Percentiles rank a stretch among this genome's conserved stretches.
Evolutionary conservation across 805 yeast species (phyloP).

Genomic region (Wickerhamomyces queroliae): DNA sequence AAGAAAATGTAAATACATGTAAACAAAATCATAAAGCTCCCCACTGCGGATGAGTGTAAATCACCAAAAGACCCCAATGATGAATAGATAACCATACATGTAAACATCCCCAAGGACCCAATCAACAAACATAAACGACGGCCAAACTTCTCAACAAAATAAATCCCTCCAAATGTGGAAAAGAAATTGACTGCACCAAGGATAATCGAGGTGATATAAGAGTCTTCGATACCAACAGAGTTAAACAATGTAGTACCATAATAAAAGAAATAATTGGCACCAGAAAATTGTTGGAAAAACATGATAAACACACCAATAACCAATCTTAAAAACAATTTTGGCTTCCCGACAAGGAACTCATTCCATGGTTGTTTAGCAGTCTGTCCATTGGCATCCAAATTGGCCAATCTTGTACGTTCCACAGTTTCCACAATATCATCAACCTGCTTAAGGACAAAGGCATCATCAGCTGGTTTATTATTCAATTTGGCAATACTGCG

Average conservation of each 20-base stretch:
- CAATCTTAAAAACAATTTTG: constrained; percentile 45
- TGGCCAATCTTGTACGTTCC: constrained; percentile 42
- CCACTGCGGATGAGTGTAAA: constrained; percentile 36
- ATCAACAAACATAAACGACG: constrained; percentile 43
- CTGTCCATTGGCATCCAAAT: constrained; percentile 39
- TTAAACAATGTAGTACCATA: constrained; percentile 59
- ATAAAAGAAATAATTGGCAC: constrained; percentile 62
- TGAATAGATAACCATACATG: constrained; percentile 55
- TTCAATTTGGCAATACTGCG: constrained; percentile 47
- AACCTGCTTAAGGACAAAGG: constrained; percentile 42
- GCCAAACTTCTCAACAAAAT: constrained; percentile 48
- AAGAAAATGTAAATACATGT: constrained; percentile 60
- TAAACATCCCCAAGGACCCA: constrained; percentile 49
- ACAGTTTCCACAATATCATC: constrained; percentile 38
- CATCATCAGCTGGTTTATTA: constrained; percentile 39
- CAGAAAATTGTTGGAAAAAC: constrained; percentile 57
- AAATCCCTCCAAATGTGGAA: constrained; percentile 48
- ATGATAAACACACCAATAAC: constrained; percentile 54
- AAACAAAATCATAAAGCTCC: constrained; percentile 56
- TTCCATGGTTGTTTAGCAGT: constrained; percentile 51
- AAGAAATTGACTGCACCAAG: constrained; percentile 52
- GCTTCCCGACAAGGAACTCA: constrained; percentile 58
- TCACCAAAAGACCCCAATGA: constrained; percentile 50
- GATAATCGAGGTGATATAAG: constrained; percentile 55
- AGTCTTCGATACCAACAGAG: constrained; percentile 50